Base-by-base conservation (phyloP, 345 rosid species). In the Euphorbia lathyris region DNA sequence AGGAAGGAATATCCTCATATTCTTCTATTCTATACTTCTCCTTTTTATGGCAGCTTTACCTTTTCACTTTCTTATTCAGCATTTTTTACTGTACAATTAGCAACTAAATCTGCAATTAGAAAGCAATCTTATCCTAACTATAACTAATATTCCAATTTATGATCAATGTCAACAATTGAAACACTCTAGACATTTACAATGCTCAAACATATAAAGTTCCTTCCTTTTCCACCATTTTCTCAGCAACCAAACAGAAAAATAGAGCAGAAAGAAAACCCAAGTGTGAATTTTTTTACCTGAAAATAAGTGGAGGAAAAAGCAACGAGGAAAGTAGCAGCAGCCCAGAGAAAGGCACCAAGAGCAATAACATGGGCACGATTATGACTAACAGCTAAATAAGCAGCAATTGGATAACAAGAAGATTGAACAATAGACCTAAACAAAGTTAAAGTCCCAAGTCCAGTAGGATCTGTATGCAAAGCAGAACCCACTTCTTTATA, bases 261-360 rank as follows among this genome's bases (percentile, higher is more conserved):
- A 61, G 42, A 38, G 22, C 19, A n/a, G 7, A 57, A 58, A 30
- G 57, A 22, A 53, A 9, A 62, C 27, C 25, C 8, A 38, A 56
- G 22, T 25, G 5, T 27, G 38, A 0, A 5, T 4, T 13, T 7
- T 16, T 25, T 2, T 20, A 76, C 79, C 75, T 76, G 64, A 26
- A 66, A 76, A 58, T 51, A 76, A 61, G 75, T 70, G 71, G 79
- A 66, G 64, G 75, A 76, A 62, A 76, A 65, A 17, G 59, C 76
- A 66, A 76, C 79, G 16, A 71, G 75, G 58, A 76, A 76, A 71
- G 79, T 76, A 36, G 79, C 79, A 38, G 74, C 71, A 50, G 74
- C 65, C 79, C 79, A 76, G 20, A 76, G 80, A 50, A 76, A 50
- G 13, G 80, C 76, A 32, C 80, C 80, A 12, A 67, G 60, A 45